A percentile compares a stretch with the other conserved stretches of the same genome.
Evolutionary conservation across 768 basidiomycete species (phyloP).

Genomic region (Pleurotus tuber-regium): DNA sequence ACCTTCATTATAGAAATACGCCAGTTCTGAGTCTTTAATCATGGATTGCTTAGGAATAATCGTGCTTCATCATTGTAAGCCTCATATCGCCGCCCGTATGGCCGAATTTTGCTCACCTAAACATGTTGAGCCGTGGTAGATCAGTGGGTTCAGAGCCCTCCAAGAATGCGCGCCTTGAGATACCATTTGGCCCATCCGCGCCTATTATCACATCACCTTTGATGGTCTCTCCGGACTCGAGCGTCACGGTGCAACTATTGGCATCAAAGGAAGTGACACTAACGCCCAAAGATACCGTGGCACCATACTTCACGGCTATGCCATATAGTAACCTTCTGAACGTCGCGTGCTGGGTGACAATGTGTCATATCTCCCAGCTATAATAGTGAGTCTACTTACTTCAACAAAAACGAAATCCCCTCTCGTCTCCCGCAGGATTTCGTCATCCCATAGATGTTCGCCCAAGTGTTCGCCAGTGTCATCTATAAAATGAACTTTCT

Average conservation of each 20-base stretch:
- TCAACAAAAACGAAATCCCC: constrained; percentile 35
- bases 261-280: constrained; percentile 28
- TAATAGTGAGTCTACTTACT: constrained; percentile 27
- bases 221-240: constrained; percentile 39
- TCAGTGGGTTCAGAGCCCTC: constrained; percentile 22
- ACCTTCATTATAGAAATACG: constrained; percentile 24
- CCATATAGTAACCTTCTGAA: constrained; percentile 47
- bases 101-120: constrained; percentile 32
- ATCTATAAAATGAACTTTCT: constrained; percentile 26
- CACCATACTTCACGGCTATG: constrained; percentile 43
- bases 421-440: constrained; percentile 43
- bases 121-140: constrained; percentile 31
- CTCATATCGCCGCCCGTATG: neutral
- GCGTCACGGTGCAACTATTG: constrained; percentile 26
- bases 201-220: constrained; percentile 53
- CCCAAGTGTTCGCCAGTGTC: constrained; percentile 50
- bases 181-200: constrained; percentile 48
- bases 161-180: constrained; percentile 31
- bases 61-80: constrained; percentile 26
- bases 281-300: constrained; percentile 33
- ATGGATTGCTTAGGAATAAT: constrained; percentile 39
- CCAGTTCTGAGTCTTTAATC: constrained; percentile 36
- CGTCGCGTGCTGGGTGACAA: constrained; percentile 42
- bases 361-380: neutral
- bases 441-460: constrained; percentile 48